phyloP scores from a whole-genome alignment of 2,329 filamentous ascomycete genomes.

The Scolecobasidium constrictum region DNA sequence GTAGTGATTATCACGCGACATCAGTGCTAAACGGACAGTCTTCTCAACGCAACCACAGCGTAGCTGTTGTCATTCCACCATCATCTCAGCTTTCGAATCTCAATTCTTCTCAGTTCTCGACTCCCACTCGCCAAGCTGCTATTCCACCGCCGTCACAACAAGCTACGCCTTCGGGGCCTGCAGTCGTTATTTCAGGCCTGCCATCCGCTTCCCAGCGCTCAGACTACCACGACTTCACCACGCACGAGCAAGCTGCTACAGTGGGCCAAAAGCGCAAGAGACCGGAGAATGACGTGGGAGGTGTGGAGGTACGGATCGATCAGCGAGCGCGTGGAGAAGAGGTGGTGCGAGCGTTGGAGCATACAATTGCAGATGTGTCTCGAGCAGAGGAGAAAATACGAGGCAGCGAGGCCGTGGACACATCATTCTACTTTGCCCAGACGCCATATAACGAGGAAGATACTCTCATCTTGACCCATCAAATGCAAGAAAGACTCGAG shows the following conservation, averaged over 20 bases:
- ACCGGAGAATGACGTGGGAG: constrained; percentile 40
- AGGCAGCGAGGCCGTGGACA: constrained; percentile 25
- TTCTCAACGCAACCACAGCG: background rate
- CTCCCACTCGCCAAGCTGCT: background rate
- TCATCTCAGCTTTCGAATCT: background rate
- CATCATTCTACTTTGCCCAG: constrained; percentile 46
- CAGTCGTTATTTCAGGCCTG: background rate
- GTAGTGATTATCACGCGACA: background rate
- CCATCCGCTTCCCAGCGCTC: background rate
- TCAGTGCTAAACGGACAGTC: background rate
- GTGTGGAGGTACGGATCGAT: constrained; percentile 53
- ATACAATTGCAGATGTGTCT: constrained; percentile 61
- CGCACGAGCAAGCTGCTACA: background rate
- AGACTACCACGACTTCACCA: background rate
- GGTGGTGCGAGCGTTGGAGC: constrained; percentile 59
- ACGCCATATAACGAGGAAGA: constrained; percentile 41
- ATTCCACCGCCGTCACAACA: background rate
- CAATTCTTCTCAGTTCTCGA: background rate
- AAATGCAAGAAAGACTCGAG: constrained; percentile 61
- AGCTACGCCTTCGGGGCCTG: background rate
- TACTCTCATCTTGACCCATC: constrained; percentile 53
- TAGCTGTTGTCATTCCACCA: background rate
- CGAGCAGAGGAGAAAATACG: constrained; percentile 63
- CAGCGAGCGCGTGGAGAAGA: constrained; percentile 73
- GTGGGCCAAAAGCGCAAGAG: constrained; percentile 39